phyloP scores from a whole-genome alignment of 495 filamentous ascomycete genomes.

The Podospora conica region DNA sequence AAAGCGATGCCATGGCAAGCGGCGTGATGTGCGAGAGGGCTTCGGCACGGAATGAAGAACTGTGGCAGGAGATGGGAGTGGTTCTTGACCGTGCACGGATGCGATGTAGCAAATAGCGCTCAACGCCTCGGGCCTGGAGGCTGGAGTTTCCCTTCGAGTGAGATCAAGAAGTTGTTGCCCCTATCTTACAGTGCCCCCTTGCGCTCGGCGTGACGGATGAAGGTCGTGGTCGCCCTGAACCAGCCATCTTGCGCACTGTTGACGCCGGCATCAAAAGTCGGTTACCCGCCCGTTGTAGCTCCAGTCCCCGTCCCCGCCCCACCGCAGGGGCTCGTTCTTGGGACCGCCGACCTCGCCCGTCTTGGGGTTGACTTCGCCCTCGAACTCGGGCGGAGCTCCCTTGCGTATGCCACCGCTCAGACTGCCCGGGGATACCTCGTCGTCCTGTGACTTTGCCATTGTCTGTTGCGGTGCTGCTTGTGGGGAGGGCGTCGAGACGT shows the following conservation, averaged over 20 bases:
- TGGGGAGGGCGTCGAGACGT: constrained; percentile 15
- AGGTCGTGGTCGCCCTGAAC: not conserved
- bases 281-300: constrained; percentile 94
- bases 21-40: not conserved
- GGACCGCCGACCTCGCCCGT: constrained; percentile 96
- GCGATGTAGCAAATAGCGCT: not conserved
- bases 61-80: not conserved
- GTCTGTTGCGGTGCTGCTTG: not conserved
- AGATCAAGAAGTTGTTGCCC: not conserved
- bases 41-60: not conserved
- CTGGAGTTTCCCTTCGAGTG: not conserved
- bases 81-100: not conserved
- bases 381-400: constrained; percentile 85
- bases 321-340: constrained; percentile 93
- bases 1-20: not conserved
- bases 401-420: constrained; percentile 36
- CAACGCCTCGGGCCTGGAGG: not conserved
- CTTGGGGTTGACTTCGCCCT: constrained; percentile 85
- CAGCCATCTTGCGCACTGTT: not conserved
- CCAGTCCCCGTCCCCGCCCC: constrained; percentile 80
- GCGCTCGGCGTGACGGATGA: not conserved
- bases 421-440: constrained; percentile 11
- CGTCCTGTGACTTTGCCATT: constrained; percentile 1
- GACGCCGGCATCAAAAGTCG: constrained; percentile 59
- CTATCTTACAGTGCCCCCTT: not conserved